Conservation (phyloP, 2,329 filamentous ascomycete species). For the Aspergillus pseudoviridinutans region DNA sequence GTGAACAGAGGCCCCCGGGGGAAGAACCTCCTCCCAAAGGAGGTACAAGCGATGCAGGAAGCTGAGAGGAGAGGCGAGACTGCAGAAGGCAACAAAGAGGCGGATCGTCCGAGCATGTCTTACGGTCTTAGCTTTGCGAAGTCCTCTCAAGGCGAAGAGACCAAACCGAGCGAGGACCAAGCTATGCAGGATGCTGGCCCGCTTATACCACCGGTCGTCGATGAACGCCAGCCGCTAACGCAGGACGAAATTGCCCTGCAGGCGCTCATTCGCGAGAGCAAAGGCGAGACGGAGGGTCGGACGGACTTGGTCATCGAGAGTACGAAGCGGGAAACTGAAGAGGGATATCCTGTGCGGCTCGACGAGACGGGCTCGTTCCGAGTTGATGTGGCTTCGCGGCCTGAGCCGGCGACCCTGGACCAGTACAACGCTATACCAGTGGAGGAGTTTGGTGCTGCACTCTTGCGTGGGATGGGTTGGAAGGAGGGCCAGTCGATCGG, state of each 20-base stretch:
- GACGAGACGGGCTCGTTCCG: slow-evolving; percentile 59
- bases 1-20: slow-evolving; percentile 53
- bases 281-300: slow-evolving; percentile 37
- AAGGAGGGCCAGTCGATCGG: slow-evolving; percentile 64
- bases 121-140: slow-evolving; percentile 53
- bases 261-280: slow-evolving; percentile 58
- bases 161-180: slow-evolving; percentile 24
- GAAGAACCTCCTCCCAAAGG: slow-evolving; percentile 58
- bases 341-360: slow-evolving; percentile 21
- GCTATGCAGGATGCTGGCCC: slow-evolving; percentile 24
- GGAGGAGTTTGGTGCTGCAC: slow-evolving; percentile 87
- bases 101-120: slow-evolving; percentile 49
- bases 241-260: slow-evolving; percentile 64
- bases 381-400: slow-evolving; percentile 66
- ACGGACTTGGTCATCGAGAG: slow-evolving; percentile 54
- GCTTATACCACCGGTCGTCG: background rate
- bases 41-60: slow-evolving; percentile 49
- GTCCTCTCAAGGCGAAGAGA: slow-evolving; percentile 12
- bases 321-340: slow-evolving; percentile 18
- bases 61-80: slow-evolving; percentile 32
- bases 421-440: slow-evolving; percentile 88
- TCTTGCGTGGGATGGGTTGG: slow-evolving; percentile 94
- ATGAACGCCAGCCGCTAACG: slow-evolving; percentile 39
- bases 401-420: slow-evolving; percentile 70
- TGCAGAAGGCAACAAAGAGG: slow-evolving; percentile 39